Evolutionary conservation across 176 grass and related monocot species (phyloP).

Genomic region (Oryza meyeriana): DNA sequence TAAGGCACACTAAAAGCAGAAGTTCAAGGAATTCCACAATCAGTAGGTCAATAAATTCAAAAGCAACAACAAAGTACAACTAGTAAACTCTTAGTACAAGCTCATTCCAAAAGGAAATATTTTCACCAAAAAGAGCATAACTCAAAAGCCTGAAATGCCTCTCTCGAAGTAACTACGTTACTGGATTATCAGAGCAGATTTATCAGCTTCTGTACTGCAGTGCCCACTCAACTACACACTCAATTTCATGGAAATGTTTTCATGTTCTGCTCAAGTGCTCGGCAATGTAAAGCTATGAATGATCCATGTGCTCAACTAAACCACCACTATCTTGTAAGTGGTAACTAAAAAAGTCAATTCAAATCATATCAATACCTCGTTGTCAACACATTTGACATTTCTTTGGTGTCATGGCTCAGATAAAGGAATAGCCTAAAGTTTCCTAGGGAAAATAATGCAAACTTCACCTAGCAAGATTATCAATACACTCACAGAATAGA

Average conservation of each 20-base stretch:
- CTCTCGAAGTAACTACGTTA: slow-evolving; percentile 13
- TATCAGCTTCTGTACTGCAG: neutral
- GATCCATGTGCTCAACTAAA: neutral
- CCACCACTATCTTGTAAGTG: neutral
- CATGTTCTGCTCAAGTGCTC: neutral
- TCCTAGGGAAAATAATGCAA: neutral
- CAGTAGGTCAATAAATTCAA: slow-evolving; percentile 4
- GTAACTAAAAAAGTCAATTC: neutral
- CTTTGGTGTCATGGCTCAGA: neutral
- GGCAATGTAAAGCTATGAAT: neutral
- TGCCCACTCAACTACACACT: neutral
- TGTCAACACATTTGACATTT: slow-evolving; percentile 7
- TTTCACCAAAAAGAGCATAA: neutral
- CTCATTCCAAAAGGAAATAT: neutral
- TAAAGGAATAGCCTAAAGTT: slow-evolving; percentile 2
- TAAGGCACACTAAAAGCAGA: neutral
- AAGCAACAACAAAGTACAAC: neutral
- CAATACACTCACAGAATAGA: neutral
- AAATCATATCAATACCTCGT: neutral
- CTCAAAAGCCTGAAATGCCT: neutral
- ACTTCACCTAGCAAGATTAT: neutral
- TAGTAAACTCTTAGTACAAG: neutral
- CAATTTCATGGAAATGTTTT: slow-evolving; percentile 14
- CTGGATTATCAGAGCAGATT: slow-evolving; percentile 3
- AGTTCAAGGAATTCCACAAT: neutral